phyloP scores from a whole-genome alignment of 345 rosid species.

The Pugionium dolabratum region DNA sequence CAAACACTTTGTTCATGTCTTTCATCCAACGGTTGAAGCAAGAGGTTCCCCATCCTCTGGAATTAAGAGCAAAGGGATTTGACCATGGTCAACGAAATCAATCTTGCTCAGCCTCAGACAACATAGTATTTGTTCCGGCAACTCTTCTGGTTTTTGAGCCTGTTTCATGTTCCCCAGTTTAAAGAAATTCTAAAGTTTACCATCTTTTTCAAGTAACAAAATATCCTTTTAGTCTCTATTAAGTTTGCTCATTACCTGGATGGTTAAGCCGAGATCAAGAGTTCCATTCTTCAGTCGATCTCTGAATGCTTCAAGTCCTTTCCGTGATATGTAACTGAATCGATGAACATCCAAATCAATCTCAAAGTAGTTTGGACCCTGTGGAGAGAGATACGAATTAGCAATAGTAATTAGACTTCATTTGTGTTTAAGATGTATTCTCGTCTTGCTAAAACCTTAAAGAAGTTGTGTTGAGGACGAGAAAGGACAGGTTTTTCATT shows the following conservation, averaged over 20 bases:
- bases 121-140: slow-evolving; percentile 81
- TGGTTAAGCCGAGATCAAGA: slow-evolving; percentile 79
- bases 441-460: slow-evolving; percentile 42
- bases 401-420: too few relatives aligned
- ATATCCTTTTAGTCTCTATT: background rate
- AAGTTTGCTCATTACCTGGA: slow-evolving; percentile 59
- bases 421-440: background rate
- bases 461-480: slow-evolving; percentile 92
- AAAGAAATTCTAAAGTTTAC: too few relatives aligned
- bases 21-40: slow-evolving; percentile 25
- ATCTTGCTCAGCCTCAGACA: slow-evolving; percentile 86
- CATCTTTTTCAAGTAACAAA: background rate
- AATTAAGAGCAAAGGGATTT: slow-evolving; percentile 61
- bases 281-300: slow-evolving; percentile 77
- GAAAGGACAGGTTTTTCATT: slow-evolving; percentile 95
- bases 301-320: slow-evolving; percentile 86
- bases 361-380: slow-evolving; percentile 93
- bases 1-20: background rate
- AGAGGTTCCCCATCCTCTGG: slow-evolving; percentile 44
- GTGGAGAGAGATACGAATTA: slow-evolving; percentile 11
- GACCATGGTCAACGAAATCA: slow-evolving; percentile 72
- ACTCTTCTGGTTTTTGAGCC: slow-evolving; percentile 95
- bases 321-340: slow-evolving; percentile 87
- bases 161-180: slow-evolving; percentile 32
- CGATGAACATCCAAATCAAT: slow-evolving; percentile 92